A percentile compares a stretch with the other conserved stretches of the same genome.
Evolutionary conservation across 2,329 filamentous ascomycete genomes (phyloP).

Genomic region (Clarireedia monteithiana): DNA sequence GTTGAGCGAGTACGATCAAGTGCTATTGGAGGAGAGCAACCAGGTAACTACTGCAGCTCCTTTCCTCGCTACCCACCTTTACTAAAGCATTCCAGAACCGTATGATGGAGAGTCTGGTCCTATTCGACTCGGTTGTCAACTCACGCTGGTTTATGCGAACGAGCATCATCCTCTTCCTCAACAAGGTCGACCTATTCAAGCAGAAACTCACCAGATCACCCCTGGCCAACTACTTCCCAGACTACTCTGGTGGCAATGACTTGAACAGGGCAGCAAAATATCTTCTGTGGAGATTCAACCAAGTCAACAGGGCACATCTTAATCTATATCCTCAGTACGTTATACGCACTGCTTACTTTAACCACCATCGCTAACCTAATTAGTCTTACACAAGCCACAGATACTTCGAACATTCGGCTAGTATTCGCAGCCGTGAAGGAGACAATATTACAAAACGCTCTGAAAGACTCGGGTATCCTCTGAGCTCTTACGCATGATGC

Average conservation of each 20-base stretch:
- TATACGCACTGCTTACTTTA: not conserved
- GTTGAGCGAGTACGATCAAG: conserved; percentile 96
- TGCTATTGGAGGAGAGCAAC: conserved; percentile 91
- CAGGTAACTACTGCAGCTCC: conserved; percentile 53
- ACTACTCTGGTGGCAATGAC: conserved; percentile 95
- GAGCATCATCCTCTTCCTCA: conserved; percentile 96
- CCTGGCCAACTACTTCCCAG: conserved; percentile 90
- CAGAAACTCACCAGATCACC: conserved; percentile 87
- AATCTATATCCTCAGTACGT: conserved; percentile 97
- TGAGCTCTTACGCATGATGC: conserved; percentile 36
- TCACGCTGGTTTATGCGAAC: conserved; percentile 99
- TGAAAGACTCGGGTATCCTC: conserved; percentile 96
- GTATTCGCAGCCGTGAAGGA: conserved; percentile 98
- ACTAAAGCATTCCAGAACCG: conserved; percentile 60
- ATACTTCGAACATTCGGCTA: conserved; percentile 95
- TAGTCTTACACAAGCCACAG: conserved; percentile 95
- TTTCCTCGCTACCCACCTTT: not conserved
- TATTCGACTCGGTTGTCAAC: conserved; percentile 98
- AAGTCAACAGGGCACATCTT: conserved; percentile 91
- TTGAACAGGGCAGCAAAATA: conserved; percentile 98
- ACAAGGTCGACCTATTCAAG: conserved; percentile 98
- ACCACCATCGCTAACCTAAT: conserved; percentile 14
- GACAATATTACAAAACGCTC: conserved; percentile 94
- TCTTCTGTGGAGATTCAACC: conserved; percentile 95
- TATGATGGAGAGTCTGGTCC: conserved; percentile 96